Evolutionary conservation across 2,329 filamentous ascomycete species (phyloP), one percentile per base, ranked within the genome.

Genomic region (Pezicula neosporulosa): DNA sequence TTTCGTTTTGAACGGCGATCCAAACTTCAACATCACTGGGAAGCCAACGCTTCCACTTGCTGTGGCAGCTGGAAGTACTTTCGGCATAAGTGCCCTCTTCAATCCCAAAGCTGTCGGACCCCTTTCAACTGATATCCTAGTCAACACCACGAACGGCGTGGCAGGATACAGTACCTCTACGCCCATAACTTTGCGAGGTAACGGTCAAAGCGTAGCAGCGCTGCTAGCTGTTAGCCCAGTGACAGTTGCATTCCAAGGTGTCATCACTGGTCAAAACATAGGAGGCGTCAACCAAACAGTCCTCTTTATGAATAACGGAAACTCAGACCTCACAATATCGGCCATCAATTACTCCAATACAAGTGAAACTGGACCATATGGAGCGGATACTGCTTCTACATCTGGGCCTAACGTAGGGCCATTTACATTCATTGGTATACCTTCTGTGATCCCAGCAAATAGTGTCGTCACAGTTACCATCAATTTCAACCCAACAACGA

Each of bases 301-400:
- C 3, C 63, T 80, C 1, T 64, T 82, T 37, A 67, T 65, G 53
- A 83, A 83, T 55, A 62, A 72, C 5, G 81, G 81, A 27, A 75
- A 76, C 48, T 62, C 67, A 0, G 49, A 63, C 0, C 67, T 83
- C 3, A 72, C 69, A 0, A 69, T 83, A 4, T 62, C 63, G 0
- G 63, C 67, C 13, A 69, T 82, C 15, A 56, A 68, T 24, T 78
- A 74, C 60, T 79, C 77, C 0, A 58, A 61, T 3, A 65, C 59
- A 5, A 72, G 71, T 8, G 67, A 76, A 2, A 68, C 63, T 1
- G 79, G 78, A 0, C 77, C 78, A 0, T 79, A 60, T 41, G n/a
- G 50, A 19, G 18, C 65, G 0, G 72, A 71, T 53, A 67, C 65
- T 16, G 65, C 65, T 0, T 67, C 66, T 2, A 49, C 58, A 3